Evolutionary conservation across 2,329 filamentous ascomycete genomes (phyloP), one percentile per base, ranked within the genome.

Genomic region (Sporothrix curviconia): DNA sequence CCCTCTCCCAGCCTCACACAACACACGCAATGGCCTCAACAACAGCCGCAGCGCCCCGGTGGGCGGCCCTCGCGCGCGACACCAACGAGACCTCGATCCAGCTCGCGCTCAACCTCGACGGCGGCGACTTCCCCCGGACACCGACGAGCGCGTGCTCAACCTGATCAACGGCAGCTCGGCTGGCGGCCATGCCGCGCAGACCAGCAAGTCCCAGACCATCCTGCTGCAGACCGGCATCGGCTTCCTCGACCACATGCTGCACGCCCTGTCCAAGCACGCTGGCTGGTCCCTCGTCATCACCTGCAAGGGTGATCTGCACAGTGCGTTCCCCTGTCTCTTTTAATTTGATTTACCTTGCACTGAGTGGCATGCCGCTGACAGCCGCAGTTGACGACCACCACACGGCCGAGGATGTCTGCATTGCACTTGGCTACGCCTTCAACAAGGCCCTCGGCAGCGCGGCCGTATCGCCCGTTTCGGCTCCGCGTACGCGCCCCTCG

Each of bases 51-150:
- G 68, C 73, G 43, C 46, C 58, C n/a, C 88, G 92, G 69, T 90
- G 86, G 72, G 85, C 90, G 52, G 83, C 86, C 56, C 77, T 97
- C 66, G 85, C 87, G 63, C 90, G 94, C 71, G 87, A 92, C 74
- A 99, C 94, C 68, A 97, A 97, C 77, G 94, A 99, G 78, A 99
- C 94, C 70, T 96, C 95, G 71, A 95, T 99, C 72, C 86, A 94
- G 70, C 80, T 97, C 62, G 89, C 90, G 39, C 80, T 99, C 66
- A 96, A 94, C 75, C 82, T 99, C 61, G 94, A 99, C 74, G 94
- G 94, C 70, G 79, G 78, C 42, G 87, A 17, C 7, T 56, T 90
- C 70, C 84, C 87, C 77, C 82, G 14, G 79, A 86, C 39, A 82
- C 82, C 56, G 81, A 87, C 68, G 67, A 77, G 55, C 77, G 74